Conservation (phyloP, 495 filamentous ascomycete genomes). For the Terfezia boudieri region DNA sequence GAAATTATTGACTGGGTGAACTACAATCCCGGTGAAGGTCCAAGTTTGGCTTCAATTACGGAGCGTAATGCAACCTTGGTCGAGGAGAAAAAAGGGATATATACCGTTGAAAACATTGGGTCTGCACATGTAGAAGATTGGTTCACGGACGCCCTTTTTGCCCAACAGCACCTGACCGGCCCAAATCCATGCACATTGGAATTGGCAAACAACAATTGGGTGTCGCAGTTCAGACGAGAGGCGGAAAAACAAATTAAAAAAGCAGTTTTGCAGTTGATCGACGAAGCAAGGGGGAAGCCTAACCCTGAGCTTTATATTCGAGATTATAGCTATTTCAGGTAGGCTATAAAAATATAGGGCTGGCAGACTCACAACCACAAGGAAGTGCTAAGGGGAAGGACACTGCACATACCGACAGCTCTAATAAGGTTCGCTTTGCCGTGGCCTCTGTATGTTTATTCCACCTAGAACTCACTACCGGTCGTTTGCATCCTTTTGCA, state of each 20-base stretch:
- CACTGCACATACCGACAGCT: slow-evolving; percentile 7
- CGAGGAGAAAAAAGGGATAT: neutral
- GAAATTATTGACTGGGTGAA: neutral
- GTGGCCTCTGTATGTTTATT: slow-evolving; percentile 24
- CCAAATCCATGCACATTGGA: slow-evolving; percentile 27
- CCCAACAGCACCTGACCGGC: slow-evolving; percentile 19
- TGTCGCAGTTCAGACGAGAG: slow-evolving; percentile 19
- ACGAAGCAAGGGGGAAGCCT: slow-evolving; percentile 2
- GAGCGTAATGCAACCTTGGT: neutral
- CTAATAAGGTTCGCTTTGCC: neutral
- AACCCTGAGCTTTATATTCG: slow-evolving; percentile 21
- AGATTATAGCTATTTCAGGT: slow-evolving; percentile 27
- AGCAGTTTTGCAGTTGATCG: slow-evolving; percentile 9
- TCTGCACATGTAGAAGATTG: slow-evolving; percentile 19
- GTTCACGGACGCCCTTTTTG: slow-evolving; percentile 27
- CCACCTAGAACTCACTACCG: slow-evolving; percentile 20
- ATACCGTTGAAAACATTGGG: neutral
- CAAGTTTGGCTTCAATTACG: neutral
- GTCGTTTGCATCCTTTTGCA: slow-evolving; percentile 26
- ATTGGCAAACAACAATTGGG: slow-evolving; percentile 17
- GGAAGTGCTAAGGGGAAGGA: slow-evolving; percentile 3
- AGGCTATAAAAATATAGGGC: slow-evolving; percentile 16
- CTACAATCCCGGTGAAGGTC: neutral
- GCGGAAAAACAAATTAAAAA: slow-evolving; percentile 17
- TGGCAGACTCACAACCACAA: slow-evolving; percentile 5